A percentile compares a stretch with the other conserved stretches of the same genome.
phyloP scores from a whole-genome alignment of 495 filamentous ascomycete genomes.

The Schizothecium vesticola region DNA sequence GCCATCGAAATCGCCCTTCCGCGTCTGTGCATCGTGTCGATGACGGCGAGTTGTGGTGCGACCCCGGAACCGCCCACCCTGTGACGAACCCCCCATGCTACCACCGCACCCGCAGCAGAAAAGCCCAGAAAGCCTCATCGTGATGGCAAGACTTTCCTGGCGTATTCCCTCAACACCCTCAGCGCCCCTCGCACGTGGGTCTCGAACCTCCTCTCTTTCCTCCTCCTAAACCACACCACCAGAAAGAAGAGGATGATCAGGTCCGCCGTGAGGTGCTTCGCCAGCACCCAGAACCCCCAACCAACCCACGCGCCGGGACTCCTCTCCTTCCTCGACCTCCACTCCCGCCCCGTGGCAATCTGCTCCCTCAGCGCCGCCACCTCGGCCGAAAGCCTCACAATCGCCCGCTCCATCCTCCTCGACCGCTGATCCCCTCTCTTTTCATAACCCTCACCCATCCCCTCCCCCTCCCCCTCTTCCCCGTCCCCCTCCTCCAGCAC shows the following conservation, averaged over 20 bases:
- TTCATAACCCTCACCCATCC: slow-evolving; percentile 32
- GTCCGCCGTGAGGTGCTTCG: slow-evolving; percentile 72
- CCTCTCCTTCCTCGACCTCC: slow-evolving; percentile 47
- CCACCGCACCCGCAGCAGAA: background rate
- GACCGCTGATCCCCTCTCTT: slow-evolving; percentile 62
- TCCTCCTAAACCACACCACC: slow-evolving; percentile 72
- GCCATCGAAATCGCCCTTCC: background rate
- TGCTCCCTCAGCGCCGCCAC: slow-evolving; percentile 91
- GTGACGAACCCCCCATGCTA: background rate
- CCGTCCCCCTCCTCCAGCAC: slow-evolving; percentile 46
- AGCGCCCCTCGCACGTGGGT: slow-evolving; percentile 64
- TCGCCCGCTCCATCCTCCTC: slow-evolving; percentile 74
- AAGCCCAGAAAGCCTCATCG: slow-evolving; percentile 33
- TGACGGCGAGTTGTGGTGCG: background rate
- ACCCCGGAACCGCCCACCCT: background rate
- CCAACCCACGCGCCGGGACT: slow-evolving; percentile 63
- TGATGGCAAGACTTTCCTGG: slow-evolving; percentile 49
- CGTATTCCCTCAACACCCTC: slow-evolving; percentile 54
- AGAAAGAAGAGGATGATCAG: slow-evolving; percentile 61
- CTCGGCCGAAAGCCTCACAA: slow-evolving; percentile 87
- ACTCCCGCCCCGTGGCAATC: slow-evolving; percentile 63
- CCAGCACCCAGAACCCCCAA: slow-evolving; percentile 63
- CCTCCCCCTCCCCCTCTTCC: slow-evolving; percentile 42
- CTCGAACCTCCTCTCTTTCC: slow-evolving; percentile 72
- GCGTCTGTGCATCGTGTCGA: background rate